Evolutionary conservation across 768 basidiomycete genomes (phyloP).

Genomic region (Strobilomyces echinocephalus): DNA sequence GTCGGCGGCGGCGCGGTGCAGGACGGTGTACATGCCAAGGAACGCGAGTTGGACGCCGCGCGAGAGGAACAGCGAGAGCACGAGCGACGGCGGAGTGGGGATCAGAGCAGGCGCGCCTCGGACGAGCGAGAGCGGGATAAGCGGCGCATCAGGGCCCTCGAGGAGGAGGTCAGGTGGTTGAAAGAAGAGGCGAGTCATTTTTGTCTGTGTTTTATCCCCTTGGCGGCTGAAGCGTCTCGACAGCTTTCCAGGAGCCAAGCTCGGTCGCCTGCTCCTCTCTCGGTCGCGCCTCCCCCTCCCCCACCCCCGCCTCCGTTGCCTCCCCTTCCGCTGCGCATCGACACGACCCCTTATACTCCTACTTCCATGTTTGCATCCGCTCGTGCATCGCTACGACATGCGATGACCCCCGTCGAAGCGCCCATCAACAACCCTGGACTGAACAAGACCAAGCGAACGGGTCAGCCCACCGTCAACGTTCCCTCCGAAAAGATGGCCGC

Average conservation of each 20-base stretch:
- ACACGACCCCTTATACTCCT: conserved; percentile 27
- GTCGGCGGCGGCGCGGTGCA: conserved; percentile 41
- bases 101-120: conserved; percentile 25
- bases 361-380: conserved; percentile 48
- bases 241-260: conserved; percentile 45
- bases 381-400: conserved; percentile 62
- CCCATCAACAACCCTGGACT: conserved; percentile 52
- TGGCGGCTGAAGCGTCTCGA: neutral
- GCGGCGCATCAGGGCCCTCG: conserved; percentile 56
- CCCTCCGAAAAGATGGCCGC: conserved; percentile 80
- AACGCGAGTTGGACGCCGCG: conserved; percentile 56
- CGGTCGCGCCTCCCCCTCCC: conserved; percentile 24
- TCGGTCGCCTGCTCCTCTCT: conserved; percentile 8
- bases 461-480: conserved; percentile 67
- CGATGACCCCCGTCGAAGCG: conserved; percentile 51
- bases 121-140: conserved; percentile 54
- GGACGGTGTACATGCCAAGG: conserved; percentile 51
- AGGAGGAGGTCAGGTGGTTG: conserved; percentile 58
- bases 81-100: conserved; percentile 37
- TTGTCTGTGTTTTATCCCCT: neutral
- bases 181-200: conserved; percentile 47
- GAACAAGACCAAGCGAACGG: conserved; percentile 39
- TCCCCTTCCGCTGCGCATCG: conserved; percentile 29
- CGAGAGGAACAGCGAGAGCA: conserved; percentile 47
- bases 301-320: conserved; percentile 36